Evolutionary conservation across 1,139 yeast genomes (phyloP), one percentile per base, ranked within the genome.

Genomic region (Pichia inconspicua): DNA sequence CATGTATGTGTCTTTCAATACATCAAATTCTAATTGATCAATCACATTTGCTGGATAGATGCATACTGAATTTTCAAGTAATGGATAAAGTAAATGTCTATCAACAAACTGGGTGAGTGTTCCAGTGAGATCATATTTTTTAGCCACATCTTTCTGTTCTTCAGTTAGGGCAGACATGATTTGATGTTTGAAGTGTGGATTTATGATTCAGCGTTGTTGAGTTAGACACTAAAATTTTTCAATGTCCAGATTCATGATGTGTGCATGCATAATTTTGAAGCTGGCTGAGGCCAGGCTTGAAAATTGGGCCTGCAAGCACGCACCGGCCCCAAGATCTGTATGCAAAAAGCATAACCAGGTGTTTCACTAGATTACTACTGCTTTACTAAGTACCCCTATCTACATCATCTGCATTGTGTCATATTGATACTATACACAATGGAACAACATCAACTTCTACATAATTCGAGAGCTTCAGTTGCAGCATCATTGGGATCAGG

Each of bases 1-100:
- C 82, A 78, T 77, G 59, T 75, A 71, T 42, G 82, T 75, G 46
- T 74, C 82, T 58, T 74, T 73, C 57, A 78, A 66, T 47, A 78
- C 64, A 52, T 76, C 75, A 57, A 70, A 75, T 55, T 75, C 75
- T 52, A 75, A 66, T 56, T 71, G 65, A 47, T 70, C 68, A 51
- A 77, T 64, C 51, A 67, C 68, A 49, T 66, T 58, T 46, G 70
- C 71, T 53, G 71, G 72, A 58, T 76, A 74, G 37, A 75, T 62
- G 47, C 66, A 69, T 50, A 71, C 73, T 44, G 74, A 65, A 47
- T 73, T 72, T 58, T 77, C 81, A 35, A 77, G 61, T 53, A 80
- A 63, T 41, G 80, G 79, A 54, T 72, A 77, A 50, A 74, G 67
- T 60, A 79, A 65, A 56, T 78, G 82, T 56, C 83, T 72, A 62